Evolutionary conservation across 1,139 yeast species (phyloP).

Genomic region (Pichia sp.): DNA sequence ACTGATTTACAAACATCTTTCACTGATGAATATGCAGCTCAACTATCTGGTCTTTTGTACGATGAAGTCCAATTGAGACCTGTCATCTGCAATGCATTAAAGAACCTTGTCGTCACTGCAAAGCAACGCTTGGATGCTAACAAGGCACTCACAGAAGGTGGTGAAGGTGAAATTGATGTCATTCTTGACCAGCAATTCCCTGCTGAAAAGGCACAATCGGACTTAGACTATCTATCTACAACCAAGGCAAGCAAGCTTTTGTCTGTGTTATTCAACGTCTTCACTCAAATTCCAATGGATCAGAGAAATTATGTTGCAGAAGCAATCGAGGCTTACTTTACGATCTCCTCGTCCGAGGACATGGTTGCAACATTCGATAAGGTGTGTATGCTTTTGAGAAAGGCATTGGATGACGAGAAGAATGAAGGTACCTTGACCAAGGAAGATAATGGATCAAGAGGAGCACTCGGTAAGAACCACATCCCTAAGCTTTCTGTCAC

Average conservation of each 20-base stretch:
- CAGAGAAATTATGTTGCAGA: constrained; percentile 80
- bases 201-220: constrained; percentile 43
- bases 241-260: constrained; percentile 63
- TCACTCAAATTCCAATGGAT: constrained; percentile 78
- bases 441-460: constrained; percentile 28
- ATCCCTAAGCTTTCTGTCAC: constrained; percentile 62
- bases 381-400: constrained; percentile 71
- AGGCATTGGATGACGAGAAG: constrained; percentile 63
- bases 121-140: too few relatives aligned
- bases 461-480: constrained; percentile 14
- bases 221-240: constrained; percentile 54
- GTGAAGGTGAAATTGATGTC: constrained; percentile 45
- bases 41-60: constrained; percentile 67
- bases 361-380: constrained; percentile 74
- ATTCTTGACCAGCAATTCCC: constrained; percentile 58
- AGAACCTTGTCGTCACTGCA: constrained; percentile 73
- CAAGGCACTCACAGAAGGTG: too few relatives aligned
- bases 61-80: constrained; percentile 70
- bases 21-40: constrained; percentile 70
- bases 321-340: constrained; percentile 73
- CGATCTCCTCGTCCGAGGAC: constrained; percentile 61
- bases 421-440: constrained; percentile 24
- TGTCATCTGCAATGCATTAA: constrained; percentile 73
- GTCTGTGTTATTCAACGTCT: constrained; percentile 86
- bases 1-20: constrained; percentile 59